These are phyloP conservation scores for Lantana camara DNA, from an alignment of 257 asterid genomes.

Conservation along the genomic window DNA sequence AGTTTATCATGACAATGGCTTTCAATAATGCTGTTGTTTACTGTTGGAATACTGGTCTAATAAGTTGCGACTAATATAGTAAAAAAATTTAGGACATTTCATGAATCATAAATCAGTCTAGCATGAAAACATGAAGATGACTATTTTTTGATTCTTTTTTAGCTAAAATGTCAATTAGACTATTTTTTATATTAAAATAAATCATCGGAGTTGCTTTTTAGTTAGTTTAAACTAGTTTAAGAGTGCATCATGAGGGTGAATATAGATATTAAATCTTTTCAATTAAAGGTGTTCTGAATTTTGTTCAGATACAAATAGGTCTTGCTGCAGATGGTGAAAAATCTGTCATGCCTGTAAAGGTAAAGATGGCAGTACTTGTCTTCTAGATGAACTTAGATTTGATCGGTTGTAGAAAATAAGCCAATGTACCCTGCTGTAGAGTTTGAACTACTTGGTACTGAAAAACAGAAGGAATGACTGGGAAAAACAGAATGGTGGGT, in stretches of 20 bases:
- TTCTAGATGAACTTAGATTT: background rate
- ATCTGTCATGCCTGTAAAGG: background rate
- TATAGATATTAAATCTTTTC: background rate
- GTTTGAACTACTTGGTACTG: constrained; percentile 7
- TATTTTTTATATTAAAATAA: background rate
- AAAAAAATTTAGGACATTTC: background rate
- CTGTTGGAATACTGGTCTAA: constrained; percentile 1
- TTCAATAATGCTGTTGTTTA: constrained; percentile 12
- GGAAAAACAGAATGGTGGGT: background rate
- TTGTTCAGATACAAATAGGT: constrained; percentile 2
- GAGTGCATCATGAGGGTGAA: background rate
- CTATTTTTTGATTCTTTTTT: background rate
- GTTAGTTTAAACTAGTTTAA: background rate
- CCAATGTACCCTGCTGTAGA: constrained; percentile 8
- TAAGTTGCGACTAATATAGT: background rate
- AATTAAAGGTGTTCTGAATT: background rate
- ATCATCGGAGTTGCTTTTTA: background rate
- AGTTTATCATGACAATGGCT: background rate
- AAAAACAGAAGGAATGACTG: constrained; percentile 1
- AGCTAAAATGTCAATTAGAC: background rate
- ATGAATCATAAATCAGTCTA: background rate
- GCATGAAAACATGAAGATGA: too few species aligned
- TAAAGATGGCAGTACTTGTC: background rate
- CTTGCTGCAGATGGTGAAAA: constrained; percentile 7
- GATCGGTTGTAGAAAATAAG: background rate